A percentile compares a stretch with the other conserved stretches of the same genome.
Evolutionary conservation across 140 eudicot genomes (phyloP).

Genomic region (Oenanthe javanica): DNA sequence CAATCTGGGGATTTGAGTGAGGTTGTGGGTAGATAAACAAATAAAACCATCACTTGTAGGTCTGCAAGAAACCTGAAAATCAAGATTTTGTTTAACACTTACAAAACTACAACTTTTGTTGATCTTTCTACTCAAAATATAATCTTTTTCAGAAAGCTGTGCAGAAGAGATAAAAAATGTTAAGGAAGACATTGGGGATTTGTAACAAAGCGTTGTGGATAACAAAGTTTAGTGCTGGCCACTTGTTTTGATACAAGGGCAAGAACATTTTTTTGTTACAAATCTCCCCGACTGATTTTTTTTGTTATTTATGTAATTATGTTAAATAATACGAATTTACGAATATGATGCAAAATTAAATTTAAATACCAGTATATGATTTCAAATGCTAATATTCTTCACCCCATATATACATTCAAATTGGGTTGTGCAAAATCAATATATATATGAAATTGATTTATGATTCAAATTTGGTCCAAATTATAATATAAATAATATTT

Average conservation of each 20-base stretch:
- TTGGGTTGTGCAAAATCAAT: no score
- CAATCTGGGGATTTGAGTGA: slow-evolving; percentile 13
- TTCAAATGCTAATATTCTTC: no score
- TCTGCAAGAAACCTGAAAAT: no score
- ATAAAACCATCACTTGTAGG: neutral
- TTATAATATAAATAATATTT: no score
- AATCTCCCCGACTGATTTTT: no score
- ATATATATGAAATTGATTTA: no score
- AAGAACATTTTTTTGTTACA: neutral
- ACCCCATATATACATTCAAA: no score
- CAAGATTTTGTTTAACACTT: slow-evolving; percentile 7
- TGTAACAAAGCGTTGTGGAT: neutral
- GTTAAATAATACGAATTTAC: no score
- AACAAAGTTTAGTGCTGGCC: neutral
- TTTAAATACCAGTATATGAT: no score
- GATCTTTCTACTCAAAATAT: slow-evolving; percentile 12
- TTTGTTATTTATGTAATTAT: no score
- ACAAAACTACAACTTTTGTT: slow-evolving; percentile 6
- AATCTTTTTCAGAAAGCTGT: slow-evolving; percentile 11
- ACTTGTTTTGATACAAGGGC: neutral
- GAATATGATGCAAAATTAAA: no score
- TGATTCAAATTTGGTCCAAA: no score
- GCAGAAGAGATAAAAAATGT: slow-evolving; percentile 19
- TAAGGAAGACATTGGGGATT: slow-evolving; percentile 26
- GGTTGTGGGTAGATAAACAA: slow-evolving; percentile 17